phyloP scores from a whole-genome alignment of 176 grass and related monocot species.

The Juncus inflexus region DNA sequence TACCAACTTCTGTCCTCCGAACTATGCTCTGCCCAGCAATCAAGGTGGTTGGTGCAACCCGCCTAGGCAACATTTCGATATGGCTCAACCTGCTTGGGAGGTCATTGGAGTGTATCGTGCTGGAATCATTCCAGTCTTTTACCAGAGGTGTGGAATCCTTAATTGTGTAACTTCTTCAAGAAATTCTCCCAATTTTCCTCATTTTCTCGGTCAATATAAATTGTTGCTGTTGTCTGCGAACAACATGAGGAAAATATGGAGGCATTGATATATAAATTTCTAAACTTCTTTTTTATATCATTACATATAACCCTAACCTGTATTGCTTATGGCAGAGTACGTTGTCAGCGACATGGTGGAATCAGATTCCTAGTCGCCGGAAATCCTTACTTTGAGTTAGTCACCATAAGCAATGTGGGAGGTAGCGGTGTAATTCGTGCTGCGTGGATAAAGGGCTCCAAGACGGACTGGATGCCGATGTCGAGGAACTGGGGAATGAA shows the following conservation, averaged over 20 bases:
- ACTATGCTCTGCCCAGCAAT: slow-evolving; percentile 44
- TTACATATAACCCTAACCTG: too few species aligned
- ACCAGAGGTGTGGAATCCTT: slow-evolving; percentile 27
- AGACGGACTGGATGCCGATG: slow-evolving; percentile 42
- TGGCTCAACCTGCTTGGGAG: slow-evolving; percentile 79
- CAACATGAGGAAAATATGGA: too few species aligned
- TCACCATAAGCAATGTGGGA: slow-evolving; percentile 41
- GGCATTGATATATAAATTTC: too few species aligned
- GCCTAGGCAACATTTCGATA: slow-evolving; percentile 67
- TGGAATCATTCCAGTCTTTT: slow-evolving; percentile 61
- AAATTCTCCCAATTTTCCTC: too few species aligned
- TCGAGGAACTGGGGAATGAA: slow-evolving; percentile 53
- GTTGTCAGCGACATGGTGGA: slow-evolving; percentile 37
- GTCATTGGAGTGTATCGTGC: slow-evolving; percentile 51
- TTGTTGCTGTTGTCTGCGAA: too few species aligned
- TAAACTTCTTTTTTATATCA: too few species aligned
- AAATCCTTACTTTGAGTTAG: slow-evolving; percentile 52
- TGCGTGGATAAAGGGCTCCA: slow-evolving; percentile 32
- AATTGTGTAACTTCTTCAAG: too few species aligned
- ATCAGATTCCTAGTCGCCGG: slow-evolving; percentile 53
- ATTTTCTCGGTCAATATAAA: too few species aligned
- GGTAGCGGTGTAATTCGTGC: slow-evolving; percentile 46
- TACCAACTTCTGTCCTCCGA: slow-evolving; percentile 69
- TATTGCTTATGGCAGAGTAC: slow-evolving; percentile 24
- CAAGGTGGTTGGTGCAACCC: slow-evolving; percentile 71